Evolutionary conservation across 2,329 filamentous ascomycete species (phyloP), one percentile per base, ranked within the genome.

Genomic region (Penicillium sp.): DNA sequence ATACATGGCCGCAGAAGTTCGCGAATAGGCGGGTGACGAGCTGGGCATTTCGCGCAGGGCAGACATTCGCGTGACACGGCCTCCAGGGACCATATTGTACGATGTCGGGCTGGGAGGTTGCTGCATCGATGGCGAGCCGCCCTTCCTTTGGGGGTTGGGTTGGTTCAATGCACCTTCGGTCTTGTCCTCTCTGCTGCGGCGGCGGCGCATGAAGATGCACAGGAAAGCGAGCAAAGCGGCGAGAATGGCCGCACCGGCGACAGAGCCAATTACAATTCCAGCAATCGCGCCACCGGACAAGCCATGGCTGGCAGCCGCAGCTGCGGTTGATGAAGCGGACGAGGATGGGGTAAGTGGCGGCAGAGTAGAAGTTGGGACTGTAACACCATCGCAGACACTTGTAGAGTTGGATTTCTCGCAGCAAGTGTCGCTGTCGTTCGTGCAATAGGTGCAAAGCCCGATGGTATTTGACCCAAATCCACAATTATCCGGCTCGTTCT

Each of bases 51-150:
- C 88, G 75, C 97, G 93, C 49, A 99, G 76, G 32, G 94, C 94
- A 38, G 93, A 92, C 94, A 99, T 97, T 52, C 94, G 87, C 38
- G 94, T 91, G 55, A 99, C 94, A 58, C 94, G 88, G 29, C 91
- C 92, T 42, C 92, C 92, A 5, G 92, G 90, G 10, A 95, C 81
- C 14, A 92, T 83, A 64, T 91, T 88, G 60, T 90, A 89, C 39
- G 85, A 87, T 69, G 74, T 53, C 68, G 72, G 61, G 31, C 67
- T 67, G 27, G 73, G 67, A 49, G 64, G 65, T 60, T 79, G 79
- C 67, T 80, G 77, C 66, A 74, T 74, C 13, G 74, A 68, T n/a
- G 65, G 65, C 60, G 69, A 65, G 52, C 67, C 48, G 8, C 62
- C 69, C 69, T 72, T 75, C 46, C 79, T 77, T 51, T 77, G 79